Conservation (phyloP, 768 basidiomycete genomes). For the Calocybe indica region DNA sequence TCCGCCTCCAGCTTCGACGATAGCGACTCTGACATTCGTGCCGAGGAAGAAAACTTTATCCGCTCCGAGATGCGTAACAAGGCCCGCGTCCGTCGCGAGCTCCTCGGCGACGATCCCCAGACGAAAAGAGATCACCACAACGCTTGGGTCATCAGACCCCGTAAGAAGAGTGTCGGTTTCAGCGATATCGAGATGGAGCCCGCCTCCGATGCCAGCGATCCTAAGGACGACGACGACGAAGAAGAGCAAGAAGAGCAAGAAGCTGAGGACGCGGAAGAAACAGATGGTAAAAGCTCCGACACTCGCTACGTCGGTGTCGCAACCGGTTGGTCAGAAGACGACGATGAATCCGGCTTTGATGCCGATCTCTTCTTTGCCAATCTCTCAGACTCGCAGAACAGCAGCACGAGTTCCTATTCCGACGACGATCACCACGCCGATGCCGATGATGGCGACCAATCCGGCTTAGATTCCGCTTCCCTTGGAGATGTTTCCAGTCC, state of each 20-base stretch:
- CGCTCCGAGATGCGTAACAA: constrained; percentile 39
- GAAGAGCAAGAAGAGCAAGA: constrained; percentile 36
- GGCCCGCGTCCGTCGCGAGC: constrained; percentile 55
- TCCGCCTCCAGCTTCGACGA: constrained; percentile 28
- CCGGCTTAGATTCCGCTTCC: constrained; percentile 30
- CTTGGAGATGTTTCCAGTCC: neutral
- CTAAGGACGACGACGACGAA: constrained; percentile 49
- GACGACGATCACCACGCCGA: constrained; percentile 28
- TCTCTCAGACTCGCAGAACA: constrained; percentile 52
- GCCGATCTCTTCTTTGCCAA: constrained; percentile 83
- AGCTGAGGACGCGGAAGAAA: constrained; percentile 36
- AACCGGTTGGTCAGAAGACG: constrained; percentile 70
- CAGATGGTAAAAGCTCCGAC: constrained; percentile 32
- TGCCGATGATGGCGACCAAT: constrained; percentile 41
- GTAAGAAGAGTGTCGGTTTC: constrained; percentile 62
- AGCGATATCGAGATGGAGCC: constrained; percentile 63
- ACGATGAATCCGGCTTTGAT: constrained; percentile 74
- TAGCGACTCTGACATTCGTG: constrained; percentile 51
- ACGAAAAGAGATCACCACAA: constrained; percentile 37
- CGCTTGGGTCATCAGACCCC: constrained; percentile 65
- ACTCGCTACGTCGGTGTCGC: constrained; percentile 55
- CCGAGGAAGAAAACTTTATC: constrained; percentile 60
- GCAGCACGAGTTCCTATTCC: constrained; percentile 18
- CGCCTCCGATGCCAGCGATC: constrained; percentile 54
- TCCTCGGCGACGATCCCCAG: constrained; percentile 44